These are phyloP conservation scores for Blastobotrys ciferrii DNA, from an alignment of 1,139 yeast species.

Conservation along the genomic window DNA sequence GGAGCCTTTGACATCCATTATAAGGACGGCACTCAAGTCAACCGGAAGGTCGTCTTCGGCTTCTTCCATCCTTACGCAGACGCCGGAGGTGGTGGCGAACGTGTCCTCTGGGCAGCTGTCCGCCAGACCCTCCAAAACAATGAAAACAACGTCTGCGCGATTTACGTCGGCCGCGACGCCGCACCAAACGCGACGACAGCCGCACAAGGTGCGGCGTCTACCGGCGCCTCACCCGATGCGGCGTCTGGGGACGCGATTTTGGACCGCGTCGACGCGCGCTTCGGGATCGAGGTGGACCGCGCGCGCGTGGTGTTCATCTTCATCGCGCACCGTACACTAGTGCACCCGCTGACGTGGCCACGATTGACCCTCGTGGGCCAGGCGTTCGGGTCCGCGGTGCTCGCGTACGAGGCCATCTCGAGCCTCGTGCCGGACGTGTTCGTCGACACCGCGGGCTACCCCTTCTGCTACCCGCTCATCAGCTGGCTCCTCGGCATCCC, in stretches of 20 bases:
- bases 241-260: constrained; percentile 52
- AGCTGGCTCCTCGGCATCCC: constrained; percentile 61
- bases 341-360: constrained; percentile 75
- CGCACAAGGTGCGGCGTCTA: no score
- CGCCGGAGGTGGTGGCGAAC: constrained; percentile 98
- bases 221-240: no score
- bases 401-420: constrained; percentile 69
- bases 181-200: constrained; percentile 36
- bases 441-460: constrained; percentile 93
- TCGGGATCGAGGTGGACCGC: constrained; percentile 56
- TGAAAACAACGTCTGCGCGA: constrained; percentile 56
- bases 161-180: constrained; percentile 67
- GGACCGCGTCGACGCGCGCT: constrained; percentile 56
- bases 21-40: constrained; percentile 24
- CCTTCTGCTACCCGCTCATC: constrained; percentile 74
- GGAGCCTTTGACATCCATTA: constrained; percentile 19
- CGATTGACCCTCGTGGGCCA: constrained; percentile 82
- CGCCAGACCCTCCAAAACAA: constrained; percentile 59
- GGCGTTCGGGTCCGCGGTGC: constrained; percentile 69
- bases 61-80: constrained; percentile 95
- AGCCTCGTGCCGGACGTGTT: constrained; percentile 83
- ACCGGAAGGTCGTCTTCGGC: constrained; percentile 58
- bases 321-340: constrained; percentile 58
- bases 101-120: constrained; percentile 94
- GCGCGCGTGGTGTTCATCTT: constrained; percentile 69